These are phyloP conservation scores for Ganoderma multipileum DNA, from an alignment of 1,284 basidiomycete genomes.

Conservation along the genomic window DNA sequence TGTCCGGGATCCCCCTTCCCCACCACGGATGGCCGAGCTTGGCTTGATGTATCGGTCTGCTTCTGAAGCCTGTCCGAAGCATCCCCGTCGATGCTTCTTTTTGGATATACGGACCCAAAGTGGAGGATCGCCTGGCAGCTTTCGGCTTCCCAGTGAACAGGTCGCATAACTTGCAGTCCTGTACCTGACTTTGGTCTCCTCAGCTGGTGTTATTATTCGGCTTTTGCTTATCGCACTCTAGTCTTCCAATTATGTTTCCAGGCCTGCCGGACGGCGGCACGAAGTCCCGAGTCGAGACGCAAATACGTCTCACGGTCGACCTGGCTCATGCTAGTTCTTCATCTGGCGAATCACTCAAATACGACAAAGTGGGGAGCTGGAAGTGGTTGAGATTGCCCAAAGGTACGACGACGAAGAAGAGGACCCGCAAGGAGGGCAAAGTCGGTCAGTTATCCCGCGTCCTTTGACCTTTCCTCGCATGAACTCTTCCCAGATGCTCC, in stretches of 20 bases:
- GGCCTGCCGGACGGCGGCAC: constrained; percentile 85
- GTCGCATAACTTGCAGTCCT: not conserved
- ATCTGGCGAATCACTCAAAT: constrained; percentile 61
- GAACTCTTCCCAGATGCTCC: constrained; percentile 63
- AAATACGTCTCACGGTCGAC: constrained; percentile 83
- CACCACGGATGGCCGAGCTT: not conserved
- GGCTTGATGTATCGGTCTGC: not conserved
- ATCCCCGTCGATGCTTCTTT: not conserved
- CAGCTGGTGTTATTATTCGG: too few species aligned
- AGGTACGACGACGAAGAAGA: constrained; percentile 83
- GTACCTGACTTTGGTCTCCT: not conserved
- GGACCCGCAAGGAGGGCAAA: constrained; percentile 86
- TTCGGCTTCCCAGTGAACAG: not conserved
- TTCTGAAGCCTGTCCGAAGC: not conserved
- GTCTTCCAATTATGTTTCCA: constrained; percentile 81
- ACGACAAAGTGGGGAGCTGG: constrained; percentile 83
- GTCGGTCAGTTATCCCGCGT: constrained; percentile 59
- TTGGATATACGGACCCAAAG: not conserved
- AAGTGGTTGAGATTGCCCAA: constrained; percentile 82
- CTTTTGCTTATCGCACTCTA: constrained; percentile 36
- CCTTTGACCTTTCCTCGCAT: constrained; percentile 16
- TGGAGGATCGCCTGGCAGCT: not conserved
- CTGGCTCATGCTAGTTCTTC: constrained; percentile 72
- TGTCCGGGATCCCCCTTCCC: not conserved
- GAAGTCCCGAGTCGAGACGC: constrained; percentile 95